phyloP scores from a whole-genome alignment of 2,329 filamentous ascomycete species.

The Tolypocladium tundrense region DNA sequence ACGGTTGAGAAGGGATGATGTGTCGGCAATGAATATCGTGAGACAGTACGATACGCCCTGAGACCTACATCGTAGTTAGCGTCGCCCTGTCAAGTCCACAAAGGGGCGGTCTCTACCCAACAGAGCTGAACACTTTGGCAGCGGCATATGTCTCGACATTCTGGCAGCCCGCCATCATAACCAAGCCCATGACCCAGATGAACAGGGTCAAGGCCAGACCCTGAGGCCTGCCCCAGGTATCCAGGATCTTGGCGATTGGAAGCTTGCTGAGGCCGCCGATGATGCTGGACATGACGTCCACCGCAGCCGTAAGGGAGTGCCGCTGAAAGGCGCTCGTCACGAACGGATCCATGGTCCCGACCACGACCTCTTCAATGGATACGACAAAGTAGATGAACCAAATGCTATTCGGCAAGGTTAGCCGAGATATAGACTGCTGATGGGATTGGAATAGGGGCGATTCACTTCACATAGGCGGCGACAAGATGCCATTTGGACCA shows the following conservation, averaged over 20 bases:
- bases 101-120: slow-evolving; percentile 36
- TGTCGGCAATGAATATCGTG: slow-evolving; percentile 57
- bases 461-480: slow-evolving; percentile 30
- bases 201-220: slow-evolving; percentile 45
- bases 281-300: slow-evolving; percentile 41
- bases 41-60: slow-evolving; percentile 31
- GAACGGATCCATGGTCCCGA: slow-evolving; percentile 31
- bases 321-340: slow-evolving; percentile 38
- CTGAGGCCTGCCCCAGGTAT: slow-evolving; percentile 57
- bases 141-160: slow-evolving; percentile 52
- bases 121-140: slow-evolving; percentile 55
- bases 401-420: slow-evolving; percentile 14
- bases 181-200: slow-evolving; percentile 40
- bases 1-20: slow-evolving; percentile 54
- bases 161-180: slow-evolving; percentile 56
- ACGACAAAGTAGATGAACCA: slow-evolving; percentile 30
- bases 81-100: background rate
- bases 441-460: background rate
- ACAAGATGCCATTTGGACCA: slow-evolving; percentile 30
- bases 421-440: too few relatives aligned
- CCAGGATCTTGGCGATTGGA: slow-evolving; percentile 55
- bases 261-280: slow-evolving; percentile 53
- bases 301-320: slow-evolving; percentile 45
- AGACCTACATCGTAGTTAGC: slow-evolving; percentile 13
- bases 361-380: slow-evolving; percentile 25